Percentiles rank a stretch among this genome's conserved stretches.
These are phyloP conservation scores for Coemansia reversa DNA, from an alignment of 192 early-diverging fungal genomes.

Conservation along the genomic window DNA sequence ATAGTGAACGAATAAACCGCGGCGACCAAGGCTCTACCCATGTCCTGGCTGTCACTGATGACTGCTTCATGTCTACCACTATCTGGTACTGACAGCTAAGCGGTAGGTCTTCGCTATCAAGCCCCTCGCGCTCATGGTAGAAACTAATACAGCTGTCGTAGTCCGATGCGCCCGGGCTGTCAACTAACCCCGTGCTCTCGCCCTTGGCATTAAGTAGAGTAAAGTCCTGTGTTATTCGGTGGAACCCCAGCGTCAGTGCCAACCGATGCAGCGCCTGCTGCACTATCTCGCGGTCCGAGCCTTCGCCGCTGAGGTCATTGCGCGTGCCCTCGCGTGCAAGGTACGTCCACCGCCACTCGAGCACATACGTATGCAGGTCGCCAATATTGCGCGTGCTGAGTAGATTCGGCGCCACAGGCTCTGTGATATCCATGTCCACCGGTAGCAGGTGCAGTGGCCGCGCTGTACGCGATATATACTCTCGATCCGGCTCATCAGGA, in stretches of 20 bases:
- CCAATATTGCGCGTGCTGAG: constrained; percentile 49
- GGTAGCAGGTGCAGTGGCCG: constrained; percentile 52
- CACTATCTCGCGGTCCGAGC: constrained; percentile 49
- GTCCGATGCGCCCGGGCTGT: constrained; percentile 24
- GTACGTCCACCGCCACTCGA: constrained; percentile 56
- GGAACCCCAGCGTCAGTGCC: constrained; percentile 39
- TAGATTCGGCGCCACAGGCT: constrained; percentile 20
- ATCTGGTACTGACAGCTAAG: constrained; percentile 53
- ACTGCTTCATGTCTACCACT: constrained; percentile 52
- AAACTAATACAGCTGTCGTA: constrained; percentile 52
- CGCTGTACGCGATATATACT: constrained; percentile 38
- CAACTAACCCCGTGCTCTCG: constrained; percentile 44
- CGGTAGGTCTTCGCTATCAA: constrained; percentile 44
- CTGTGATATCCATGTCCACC: constrained; percentile 29
- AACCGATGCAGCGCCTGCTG: constrained; percentile 48
- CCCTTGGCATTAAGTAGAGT: constrained; percentile 52
- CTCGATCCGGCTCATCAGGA: constrained; percentile 23
- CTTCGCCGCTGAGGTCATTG: constrained; percentile 47
- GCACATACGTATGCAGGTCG: constrained; percentile 50
- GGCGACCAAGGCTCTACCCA: constrained; percentile 54
- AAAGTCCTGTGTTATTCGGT: constrained; percentile 48
- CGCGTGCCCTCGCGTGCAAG: constrained; percentile 47
- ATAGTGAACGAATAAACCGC: constrained; percentile 40
- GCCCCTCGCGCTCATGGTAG: constrained; percentile 53
- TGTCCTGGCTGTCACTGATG: constrained; percentile 46